These are phyloP conservation scores for Kewa caespitosa DNA, from an alignment of 179 eudicot genomes.

Conservation along the genomic window DNA sequence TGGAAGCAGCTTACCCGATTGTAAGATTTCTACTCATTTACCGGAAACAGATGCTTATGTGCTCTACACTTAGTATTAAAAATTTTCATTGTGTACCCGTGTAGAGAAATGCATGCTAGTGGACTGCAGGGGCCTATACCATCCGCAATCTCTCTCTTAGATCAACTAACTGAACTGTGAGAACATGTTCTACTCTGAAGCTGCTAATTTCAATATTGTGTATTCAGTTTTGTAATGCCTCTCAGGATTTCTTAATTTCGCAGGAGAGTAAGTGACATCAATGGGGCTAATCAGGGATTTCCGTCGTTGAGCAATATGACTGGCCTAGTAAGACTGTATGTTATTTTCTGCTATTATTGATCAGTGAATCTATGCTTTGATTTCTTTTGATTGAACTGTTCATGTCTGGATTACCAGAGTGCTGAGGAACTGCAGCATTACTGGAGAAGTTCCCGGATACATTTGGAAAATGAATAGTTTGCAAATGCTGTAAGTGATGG, in stretches of 20 bases:
- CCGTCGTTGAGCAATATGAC: conserved; percentile 45
- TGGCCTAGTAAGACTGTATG: conserved; percentile 39
- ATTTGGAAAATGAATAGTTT: conserved; percentile 47
- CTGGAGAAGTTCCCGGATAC: conserved; percentile 62
- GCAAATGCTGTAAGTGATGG: conserved; percentile 57
- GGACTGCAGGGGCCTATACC: conserved; percentile 77
- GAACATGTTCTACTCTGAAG: conserved; percentile 17
- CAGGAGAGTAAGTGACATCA: conserved; percentile 67
- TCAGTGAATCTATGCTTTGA: conserved; percentile 6
- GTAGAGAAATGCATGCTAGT: conserved; percentile 70
- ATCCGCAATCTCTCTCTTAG: conserved; percentile 44
- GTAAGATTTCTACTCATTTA: conserved; percentile 43
- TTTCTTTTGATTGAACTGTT: conserved; percentile 11
- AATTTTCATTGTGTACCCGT: conserved; percentile 10
- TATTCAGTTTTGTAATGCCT: neutral
- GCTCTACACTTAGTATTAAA: conserved; percentile 4
- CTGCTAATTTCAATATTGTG: neutral
- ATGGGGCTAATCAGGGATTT: conserved; percentile 45
- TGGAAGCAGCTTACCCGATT: conserved; percentile 59
- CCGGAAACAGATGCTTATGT: conserved; percentile 3
- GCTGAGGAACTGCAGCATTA: conserved; percentile 66
- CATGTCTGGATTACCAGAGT: conserved; percentile 47
- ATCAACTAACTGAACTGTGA: conserved; percentile 43
- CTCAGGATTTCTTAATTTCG: conserved; percentile 13
- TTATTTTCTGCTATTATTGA: conserved; percentile 13